These are phyloP conservation scores for Dactylorhiza incarnata DNA, from an alignment of 106 monocot genomes.

Conservation along the genomic window DNA sequence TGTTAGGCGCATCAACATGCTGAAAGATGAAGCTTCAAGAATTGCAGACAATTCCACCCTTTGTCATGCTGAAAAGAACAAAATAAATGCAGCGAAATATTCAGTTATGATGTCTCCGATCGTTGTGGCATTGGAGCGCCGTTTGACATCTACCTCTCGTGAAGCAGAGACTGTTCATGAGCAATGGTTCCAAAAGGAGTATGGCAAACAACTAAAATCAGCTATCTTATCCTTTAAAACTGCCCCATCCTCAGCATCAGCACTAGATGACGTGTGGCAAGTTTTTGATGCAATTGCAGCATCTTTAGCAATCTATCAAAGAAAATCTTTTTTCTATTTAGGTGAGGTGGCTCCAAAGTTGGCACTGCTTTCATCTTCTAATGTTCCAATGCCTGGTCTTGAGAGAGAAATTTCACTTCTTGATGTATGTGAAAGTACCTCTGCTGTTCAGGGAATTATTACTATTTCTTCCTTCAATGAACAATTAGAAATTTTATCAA, in stretches of 20 bases:
- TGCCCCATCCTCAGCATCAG: slow-evolving; percentile 54
- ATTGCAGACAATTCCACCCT: slow-evolving; percentile 78
- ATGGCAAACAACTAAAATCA: slow-evolving; percentile 55
- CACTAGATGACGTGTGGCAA: slow-evolving; percentile 74
- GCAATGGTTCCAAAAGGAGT: slow-evolving; percentile 85
- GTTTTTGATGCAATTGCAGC: slow-evolving; percentile 74
- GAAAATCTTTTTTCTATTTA: slow-evolving; percentile 58
- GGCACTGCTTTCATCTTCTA: slow-evolving; percentile 59
- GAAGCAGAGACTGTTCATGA: slow-evolving; percentile 83
- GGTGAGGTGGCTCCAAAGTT: slow-evolving; percentile 79
- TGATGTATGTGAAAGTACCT: slow-evolving; percentile 15
- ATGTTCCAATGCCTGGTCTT: slow-evolving; percentile 96
- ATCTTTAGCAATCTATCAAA: slow-evolving; percentile 67
- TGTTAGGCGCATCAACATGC: slow-evolving; percentile 67
- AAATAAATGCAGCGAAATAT: slow-evolving; percentile 92
- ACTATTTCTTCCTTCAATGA: slow-evolving; percentile 83
- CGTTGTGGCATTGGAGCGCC: slow-evolving; percentile 89
- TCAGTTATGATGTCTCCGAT: slow-evolving; percentile 97
- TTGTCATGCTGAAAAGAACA: slow-evolving; percentile 63
- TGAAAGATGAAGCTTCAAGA: slow-evolving; percentile 88
- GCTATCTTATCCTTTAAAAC: slow-evolving; percentile 72
- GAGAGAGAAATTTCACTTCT: slow-evolving; percentile 50
- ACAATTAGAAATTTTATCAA: slow-evolving; percentile 69
- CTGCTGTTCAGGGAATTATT: slow-evolving; percentile 38
- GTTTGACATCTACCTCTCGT: slow-evolving; percentile 82